phyloP scores from a whole-genome alignment of 805 yeast genomes.

The Metschnikowia corniflorae region DNA sequence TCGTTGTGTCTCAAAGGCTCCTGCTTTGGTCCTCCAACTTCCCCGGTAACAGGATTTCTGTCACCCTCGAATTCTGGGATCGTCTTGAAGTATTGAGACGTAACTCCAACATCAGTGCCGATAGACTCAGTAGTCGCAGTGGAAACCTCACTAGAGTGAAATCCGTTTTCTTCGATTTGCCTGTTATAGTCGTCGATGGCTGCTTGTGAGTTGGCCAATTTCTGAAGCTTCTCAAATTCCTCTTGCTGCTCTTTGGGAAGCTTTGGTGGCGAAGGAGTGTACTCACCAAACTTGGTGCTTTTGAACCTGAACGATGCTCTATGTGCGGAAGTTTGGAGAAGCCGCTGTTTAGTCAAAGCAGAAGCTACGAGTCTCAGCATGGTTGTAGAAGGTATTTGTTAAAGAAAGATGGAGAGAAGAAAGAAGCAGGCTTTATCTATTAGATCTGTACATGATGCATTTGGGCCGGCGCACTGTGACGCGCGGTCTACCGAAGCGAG shows the following conservation, averaged over 20 bases:
- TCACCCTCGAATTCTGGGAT: constrained; percentile 96
- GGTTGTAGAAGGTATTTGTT: too few species aligned
- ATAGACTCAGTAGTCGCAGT: constrained; percentile 34
- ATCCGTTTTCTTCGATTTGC: constrained; percentile 27
- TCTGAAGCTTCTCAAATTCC: constrained; percentile 86
- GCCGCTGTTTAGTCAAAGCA: too few species aligned
- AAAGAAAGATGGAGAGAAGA: too few species aligned
- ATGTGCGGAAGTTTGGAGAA: too few species aligned
- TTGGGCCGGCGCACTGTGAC: not conserved
- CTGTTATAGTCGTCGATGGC: constrained; percentile 73
- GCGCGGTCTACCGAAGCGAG: not conserved
- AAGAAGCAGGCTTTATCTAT: not conserved
- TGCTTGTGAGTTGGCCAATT: constrained; percentile 72
- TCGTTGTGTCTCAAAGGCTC: constrained; percentile 85
- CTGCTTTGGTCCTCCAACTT: constrained; percentile 95
- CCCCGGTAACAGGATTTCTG: constrained; percentile 90
- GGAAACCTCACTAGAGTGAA: constrained; percentile 10
- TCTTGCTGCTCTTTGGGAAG: constrained; percentile 80
- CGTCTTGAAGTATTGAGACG: constrained; percentile 68
- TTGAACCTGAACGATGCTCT: constrained; percentile 5
- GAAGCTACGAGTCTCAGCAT: not conserved
- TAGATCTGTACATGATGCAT: too few species aligned
- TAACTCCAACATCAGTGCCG: constrained; percentile 57
- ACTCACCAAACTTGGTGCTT: constrained; percentile 23
- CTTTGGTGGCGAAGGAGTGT: constrained; percentile 55